A percentile compares a stretch with the other conserved stretches of the same genome.
phyloP scores from a whole-genome alignment of 192 early-diverging fungal genomes.

The Rhizophagus clarus region DNA sequence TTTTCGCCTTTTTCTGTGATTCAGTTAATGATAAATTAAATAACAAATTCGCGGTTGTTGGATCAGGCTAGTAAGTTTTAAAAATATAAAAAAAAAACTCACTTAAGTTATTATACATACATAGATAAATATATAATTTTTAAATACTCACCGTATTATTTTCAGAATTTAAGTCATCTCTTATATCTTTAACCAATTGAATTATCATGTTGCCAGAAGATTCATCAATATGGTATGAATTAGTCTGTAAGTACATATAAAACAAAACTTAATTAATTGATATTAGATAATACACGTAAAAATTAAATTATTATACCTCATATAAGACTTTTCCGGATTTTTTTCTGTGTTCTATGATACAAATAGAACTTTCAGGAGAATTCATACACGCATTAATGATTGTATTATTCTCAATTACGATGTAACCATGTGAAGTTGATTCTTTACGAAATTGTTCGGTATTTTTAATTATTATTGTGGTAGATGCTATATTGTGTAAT shows the following conservation, averaged over 20 bases:
- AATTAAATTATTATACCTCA: conserved; percentile 37
- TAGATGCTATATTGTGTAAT: conserved; percentile 37
- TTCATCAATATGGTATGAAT: conserved; percentile 33
- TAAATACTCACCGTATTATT: conserved; percentile 27
- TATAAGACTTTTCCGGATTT: conserved; percentile 44
- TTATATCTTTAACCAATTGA: conserved; percentile 37
- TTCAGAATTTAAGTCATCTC: conserved; percentile 38
- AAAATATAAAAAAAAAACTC: neutral
- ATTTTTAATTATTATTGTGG: conserved; percentile 40
- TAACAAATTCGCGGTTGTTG: conserved; percentile 72
- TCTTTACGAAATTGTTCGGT: conserved; percentile 37
- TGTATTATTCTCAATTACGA: conserved; percentile 19
- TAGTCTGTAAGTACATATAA: conserved; percentile 30
- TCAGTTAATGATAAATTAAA: conserved; percentile 88
- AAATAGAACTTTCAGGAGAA: conserved; percentile 38
- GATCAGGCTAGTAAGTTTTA: conserved; percentile 51
- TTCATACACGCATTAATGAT: conserved; percentile 38
- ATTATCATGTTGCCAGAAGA: conserved; percentile 21
- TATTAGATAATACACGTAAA: too few relatives aligned
- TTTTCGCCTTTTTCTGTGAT: conserved; percentile 73
- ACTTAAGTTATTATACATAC: neutral
- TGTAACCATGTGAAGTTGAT: conserved; percentile 29
- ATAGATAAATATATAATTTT: too few relatives aligned
- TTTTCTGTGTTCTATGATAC: conserved; percentile 43
- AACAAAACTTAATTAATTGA: too few relatives aligned